Evolutionary conservation across 2,329 filamentous ascomycete genomes (phyloP).

Genomic region (Helotiales sp.): DNA sequence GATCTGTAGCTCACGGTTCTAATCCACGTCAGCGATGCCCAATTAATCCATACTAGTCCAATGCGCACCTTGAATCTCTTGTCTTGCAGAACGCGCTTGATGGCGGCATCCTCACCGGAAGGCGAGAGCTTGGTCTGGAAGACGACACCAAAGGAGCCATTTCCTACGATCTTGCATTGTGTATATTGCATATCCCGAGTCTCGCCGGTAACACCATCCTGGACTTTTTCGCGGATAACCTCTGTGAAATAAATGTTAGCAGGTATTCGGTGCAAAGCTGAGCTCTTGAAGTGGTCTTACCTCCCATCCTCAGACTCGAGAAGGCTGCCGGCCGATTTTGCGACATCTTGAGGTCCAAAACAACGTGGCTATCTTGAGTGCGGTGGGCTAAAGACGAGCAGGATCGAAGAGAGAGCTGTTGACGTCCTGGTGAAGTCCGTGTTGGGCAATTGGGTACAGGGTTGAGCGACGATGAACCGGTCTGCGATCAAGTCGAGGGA

Average conservation of each 20-base stretch:
- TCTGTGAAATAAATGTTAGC: conserved; percentile 60
- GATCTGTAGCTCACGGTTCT: conserved; percentile 99
- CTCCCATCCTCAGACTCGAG: conserved; percentile 90
- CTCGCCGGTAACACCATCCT: conserved; percentile 96
- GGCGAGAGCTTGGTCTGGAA: conserved; percentile 99
- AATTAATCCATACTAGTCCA: not conserved
- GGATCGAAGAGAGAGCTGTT: conserved; percentile 48
- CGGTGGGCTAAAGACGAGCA: conserved; percentile 51
- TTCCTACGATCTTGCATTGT: conserved; percentile 99
- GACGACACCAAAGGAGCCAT: conserved; percentile 97
- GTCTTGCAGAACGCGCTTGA: conserved; percentile 98
- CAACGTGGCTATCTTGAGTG: conserved; percentile 46
- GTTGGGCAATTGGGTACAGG: conserved; percentile 52
- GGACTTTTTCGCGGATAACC: conserved; percentile 97
- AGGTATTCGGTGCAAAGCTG: conserved; percentile 24
- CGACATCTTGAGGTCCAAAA: conserved; percentile 67
- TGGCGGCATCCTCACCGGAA: conserved; percentile 97
- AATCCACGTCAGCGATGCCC: conserved; percentile 42
- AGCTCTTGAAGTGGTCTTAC: conserved; percentile 56
- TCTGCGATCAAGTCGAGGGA: conserved; percentile 30
- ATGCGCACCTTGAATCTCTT: conserved; percentile 94
- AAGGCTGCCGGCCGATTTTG: conserved; percentile 92
- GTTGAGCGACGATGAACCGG: conserved; percentile 31
- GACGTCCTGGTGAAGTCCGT: conserved; percentile 55
- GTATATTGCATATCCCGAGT: conserved; percentile 97